Percentiles rank a stretch among this genome's conserved stretches.
phyloP scores from a whole-genome alignment of 371 early-diverging fungal species.

The Rhizopus sp. region DNA sequence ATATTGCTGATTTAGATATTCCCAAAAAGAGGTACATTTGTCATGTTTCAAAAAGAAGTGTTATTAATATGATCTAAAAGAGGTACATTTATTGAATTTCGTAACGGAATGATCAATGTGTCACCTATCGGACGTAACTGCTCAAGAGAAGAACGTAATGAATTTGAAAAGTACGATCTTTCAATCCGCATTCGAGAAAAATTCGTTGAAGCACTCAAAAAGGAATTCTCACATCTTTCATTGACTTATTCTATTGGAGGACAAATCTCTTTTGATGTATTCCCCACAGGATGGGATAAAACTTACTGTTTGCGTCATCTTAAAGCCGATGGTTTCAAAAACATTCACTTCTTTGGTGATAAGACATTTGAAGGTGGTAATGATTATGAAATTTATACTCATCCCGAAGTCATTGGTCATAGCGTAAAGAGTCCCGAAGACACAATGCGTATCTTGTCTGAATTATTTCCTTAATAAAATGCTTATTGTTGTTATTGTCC shows the following conservation, averaged over 20 bases:
- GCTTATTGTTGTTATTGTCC: not conserved
- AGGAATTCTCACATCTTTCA: conserved; percentile 86
- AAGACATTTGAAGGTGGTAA: conserved; percentile 99
- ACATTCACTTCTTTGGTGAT: conserved; percentile 99
- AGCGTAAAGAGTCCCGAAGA: conserved; percentile 90
- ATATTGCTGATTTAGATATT: conserved; percentile 95
- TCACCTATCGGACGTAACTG: conserved; percentile 99
- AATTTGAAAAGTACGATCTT: conserved; percentile 94
- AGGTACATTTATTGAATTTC: conserved; percentile 99
- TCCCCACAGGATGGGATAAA: conserved; percentile 99
- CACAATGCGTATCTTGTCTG: conserved; percentile 85
- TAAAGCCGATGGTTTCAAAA: conserved; percentile 84
- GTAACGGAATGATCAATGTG: conserved; percentile 99
- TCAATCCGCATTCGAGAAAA: conserved; percentile 78
- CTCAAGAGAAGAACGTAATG: conserved; percentile 89
- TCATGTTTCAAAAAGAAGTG: not conserved
- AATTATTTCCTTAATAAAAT: conserved; percentile 66
- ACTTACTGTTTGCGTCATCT: conserved; percentile 98
- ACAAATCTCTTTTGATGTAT: conserved; percentile 99
- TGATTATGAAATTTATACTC: conserved; percentile 97
- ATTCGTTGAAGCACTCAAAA: conserved; percentile 86
- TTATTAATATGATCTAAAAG: conserved; percentile 37
- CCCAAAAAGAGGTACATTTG: conserved; percentile 88
- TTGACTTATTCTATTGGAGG: conserved; percentile 99
- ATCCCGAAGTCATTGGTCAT: conserved; percentile 88